A percentile compares a stretch with the other conserved stretches of the same genome.
Conservation (phyloP, 306 rosid species). For the Carpinus fangiana region DNA sequence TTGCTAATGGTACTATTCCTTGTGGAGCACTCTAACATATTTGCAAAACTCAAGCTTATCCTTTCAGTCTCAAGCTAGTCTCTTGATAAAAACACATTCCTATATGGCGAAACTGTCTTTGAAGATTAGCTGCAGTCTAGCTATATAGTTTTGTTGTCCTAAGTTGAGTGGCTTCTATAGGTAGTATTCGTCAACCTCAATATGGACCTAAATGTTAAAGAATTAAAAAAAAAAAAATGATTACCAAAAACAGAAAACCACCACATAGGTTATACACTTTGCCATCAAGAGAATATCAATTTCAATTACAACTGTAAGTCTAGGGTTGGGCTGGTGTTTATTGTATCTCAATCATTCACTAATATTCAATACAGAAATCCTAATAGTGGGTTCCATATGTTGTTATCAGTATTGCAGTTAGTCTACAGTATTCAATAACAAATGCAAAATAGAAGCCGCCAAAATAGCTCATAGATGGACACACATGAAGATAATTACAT, state of each 20-base stretch:
- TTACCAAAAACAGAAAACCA: neutral
- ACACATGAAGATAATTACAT: conserved; percentile 46
- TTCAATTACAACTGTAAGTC: neutral
- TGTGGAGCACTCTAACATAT: neutral
- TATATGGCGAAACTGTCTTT: neutral
- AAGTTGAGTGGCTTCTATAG: no score
- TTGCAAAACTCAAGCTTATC: conserved; percentile 9
- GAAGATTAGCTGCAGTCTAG: no score
- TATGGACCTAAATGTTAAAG: neutral
- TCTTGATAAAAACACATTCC: conserved; percentile 1
- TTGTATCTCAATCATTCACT: neutral
- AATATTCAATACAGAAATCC: neutral
- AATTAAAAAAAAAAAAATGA: no score
- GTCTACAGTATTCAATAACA: conserved; percentile 7
- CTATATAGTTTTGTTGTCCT: no score
- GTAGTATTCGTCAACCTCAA: neutral
- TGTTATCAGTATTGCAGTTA: conserved; percentile 10
- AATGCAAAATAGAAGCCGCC: conserved; percentile 16
- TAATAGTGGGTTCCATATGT: neutral
- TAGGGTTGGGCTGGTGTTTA: neutral
- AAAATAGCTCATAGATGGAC: conserved; percentile 22
- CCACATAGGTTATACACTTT: neutral
- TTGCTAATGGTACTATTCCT: neutral
- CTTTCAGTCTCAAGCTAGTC: conserved; percentile 8
- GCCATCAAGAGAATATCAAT: neutral